Evolutionary conservation across 2,329 filamentous ascomycete genomes (phyloP).

Genomic region (Nigrospora oryzae): DNA sequence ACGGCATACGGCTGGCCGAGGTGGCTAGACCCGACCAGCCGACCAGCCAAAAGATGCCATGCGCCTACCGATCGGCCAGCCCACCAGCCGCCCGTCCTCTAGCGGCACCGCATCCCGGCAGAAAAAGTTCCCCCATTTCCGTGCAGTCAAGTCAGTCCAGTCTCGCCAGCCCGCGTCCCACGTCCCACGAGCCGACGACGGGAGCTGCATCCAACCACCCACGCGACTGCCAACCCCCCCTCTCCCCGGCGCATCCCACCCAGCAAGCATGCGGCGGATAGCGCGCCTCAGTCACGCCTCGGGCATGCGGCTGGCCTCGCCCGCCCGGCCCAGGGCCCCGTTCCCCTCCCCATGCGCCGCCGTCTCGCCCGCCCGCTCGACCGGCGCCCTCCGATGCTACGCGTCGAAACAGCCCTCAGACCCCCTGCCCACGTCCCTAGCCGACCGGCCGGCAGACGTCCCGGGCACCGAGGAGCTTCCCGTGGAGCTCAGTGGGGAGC

Average conservation of each 20-base stretch:
- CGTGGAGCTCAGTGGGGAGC: not conserved
- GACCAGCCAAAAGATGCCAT: too few species aligned
- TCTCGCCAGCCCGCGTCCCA: too few species aligned
- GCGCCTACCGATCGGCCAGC: too few species aligned
- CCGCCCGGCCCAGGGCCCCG: conserved; percentile 10
- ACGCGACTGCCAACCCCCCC: not conserved
- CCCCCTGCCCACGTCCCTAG: conserved; percentile 1
- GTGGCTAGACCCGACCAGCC: too few species aligned
- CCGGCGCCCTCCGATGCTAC: conserved; percentile 13
- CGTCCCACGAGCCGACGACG: too few species aligned
- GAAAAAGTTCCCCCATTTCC: not conserved
- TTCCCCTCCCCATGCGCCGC: conserved; percentile 14
- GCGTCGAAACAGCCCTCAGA: conserved; percentile 5
- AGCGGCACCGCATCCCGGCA: not conserved
- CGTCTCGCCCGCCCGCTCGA: conserved; percentile 3
- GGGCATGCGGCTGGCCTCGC: conserved; percentile 8
- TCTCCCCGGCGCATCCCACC: not conserved
- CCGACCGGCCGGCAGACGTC: not conserved
- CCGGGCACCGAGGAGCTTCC: not conserved
- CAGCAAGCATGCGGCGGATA: conserved; percentile 21
- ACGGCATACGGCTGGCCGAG: too few species aligned
- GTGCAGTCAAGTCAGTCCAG: too few species aligned
- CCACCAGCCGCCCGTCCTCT: too few species aligned
- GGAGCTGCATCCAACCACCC: not conserved
- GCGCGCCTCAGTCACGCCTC: conserved; percentile 16